Conservation (phyloP, 2,329 filamentous ascomycete species). For the Metarhizium album region DNA sequence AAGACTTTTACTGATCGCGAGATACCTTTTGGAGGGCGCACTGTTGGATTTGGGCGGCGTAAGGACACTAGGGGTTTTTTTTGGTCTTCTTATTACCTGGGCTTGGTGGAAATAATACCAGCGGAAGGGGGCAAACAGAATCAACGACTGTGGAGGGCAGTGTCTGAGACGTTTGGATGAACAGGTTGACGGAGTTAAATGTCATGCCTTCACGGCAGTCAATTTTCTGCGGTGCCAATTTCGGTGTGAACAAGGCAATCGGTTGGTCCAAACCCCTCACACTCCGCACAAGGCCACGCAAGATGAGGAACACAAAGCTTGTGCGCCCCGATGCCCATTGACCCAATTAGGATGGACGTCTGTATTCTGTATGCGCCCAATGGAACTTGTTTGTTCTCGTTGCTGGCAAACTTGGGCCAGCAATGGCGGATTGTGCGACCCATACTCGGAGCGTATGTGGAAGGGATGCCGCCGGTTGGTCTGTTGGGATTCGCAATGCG, state of each 20-base stretch:
- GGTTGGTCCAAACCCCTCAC: slow-evolving; percentile 7
- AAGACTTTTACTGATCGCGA: background rate
- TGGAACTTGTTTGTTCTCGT: background rate
- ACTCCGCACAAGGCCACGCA: background rate
- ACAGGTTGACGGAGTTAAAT: background rate
- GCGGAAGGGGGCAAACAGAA: background rate
- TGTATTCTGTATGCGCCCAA: background rate
- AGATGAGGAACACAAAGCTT: background rate
- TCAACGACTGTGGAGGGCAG: background rate
- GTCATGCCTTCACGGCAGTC: background rate
- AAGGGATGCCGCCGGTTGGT: no score
- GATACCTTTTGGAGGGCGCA: background rate
- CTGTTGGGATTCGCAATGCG: no score
- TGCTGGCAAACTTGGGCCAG: background rate
- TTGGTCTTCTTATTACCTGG: background rate
- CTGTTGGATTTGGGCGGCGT: background rate
- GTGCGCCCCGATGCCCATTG: background rate
- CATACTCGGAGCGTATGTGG: no score
- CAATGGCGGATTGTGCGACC: no score
- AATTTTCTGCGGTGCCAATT: slow-evolving; percentile 3
- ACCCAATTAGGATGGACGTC: background rate
- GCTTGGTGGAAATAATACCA: background rate
- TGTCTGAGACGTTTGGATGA: background rate
- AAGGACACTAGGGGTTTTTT: background rate
- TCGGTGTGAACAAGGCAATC: slow-evolving; percentile 10